Evolutionary conservation across 495 filamentous ascomycete genomes (phyloP).

Genomic region (Xylaria venustula): DNA sequence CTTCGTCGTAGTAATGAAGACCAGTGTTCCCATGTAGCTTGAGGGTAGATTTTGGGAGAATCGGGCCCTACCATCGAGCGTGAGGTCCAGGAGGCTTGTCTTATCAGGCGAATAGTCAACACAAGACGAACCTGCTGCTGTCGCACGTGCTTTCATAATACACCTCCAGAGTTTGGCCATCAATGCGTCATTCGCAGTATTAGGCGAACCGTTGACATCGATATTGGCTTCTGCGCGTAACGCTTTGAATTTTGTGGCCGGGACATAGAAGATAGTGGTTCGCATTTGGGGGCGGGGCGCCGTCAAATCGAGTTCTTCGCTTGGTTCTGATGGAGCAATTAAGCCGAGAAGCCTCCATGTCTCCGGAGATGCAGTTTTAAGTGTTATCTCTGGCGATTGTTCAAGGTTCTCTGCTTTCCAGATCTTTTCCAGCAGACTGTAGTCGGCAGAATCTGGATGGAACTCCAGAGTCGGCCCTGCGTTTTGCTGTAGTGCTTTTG

Average conservation of each 20-base stretch:
- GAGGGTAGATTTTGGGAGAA: not conserved
- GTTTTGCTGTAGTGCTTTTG: not conserved
- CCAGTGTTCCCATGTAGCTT: not conserved
- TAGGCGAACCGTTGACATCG: not conserved
- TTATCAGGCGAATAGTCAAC: not conserved
- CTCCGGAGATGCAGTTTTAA: not conserved
- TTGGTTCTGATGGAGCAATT: not conserved
- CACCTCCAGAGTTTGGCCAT: constrained; percentile 2
- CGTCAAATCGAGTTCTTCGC: not conserved
- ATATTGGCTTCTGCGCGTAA: not conserved
- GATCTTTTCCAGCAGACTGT: not conserved
- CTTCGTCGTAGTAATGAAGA: not conserved
- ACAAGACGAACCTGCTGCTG: not conserved
- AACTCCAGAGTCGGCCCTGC: not conserved
- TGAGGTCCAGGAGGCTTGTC: not conserved
- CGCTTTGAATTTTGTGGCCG: not conserved
- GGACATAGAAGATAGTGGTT: not conserved
- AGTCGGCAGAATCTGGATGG: not conserved
- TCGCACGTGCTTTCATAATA: not conserved
- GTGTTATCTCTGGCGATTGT: not conserved
- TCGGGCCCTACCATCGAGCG: not conserved
- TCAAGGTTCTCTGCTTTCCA: not conserved
- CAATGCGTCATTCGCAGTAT: not conserved
- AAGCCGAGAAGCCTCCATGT: not conserved
- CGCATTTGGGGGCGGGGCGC: not conserved